Percentiles rank a stretch among this genome's conserved stretches.
Evolutionary conservation across 2,329 filamentous ascomycete species (phyloP).

Genomic region (Microcyclosporella mali): DNA sequence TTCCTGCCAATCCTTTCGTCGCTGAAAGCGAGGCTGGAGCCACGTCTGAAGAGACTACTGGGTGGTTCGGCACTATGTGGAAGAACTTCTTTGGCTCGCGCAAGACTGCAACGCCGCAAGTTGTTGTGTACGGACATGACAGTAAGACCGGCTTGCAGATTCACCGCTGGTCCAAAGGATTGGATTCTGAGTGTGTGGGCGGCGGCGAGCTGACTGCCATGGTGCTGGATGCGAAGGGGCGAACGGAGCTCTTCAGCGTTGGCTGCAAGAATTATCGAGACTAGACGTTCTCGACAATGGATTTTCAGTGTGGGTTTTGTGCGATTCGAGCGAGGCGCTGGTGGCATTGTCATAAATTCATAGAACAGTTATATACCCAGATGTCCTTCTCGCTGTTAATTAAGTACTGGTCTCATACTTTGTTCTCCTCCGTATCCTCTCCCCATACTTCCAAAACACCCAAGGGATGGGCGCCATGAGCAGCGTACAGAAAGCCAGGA

Average conservation of each 20-base stretch:
- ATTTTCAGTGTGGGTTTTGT: not conserved
- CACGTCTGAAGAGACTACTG: not conserved
- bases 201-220: constrained; percentile 72
- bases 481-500: constrained; percentile 34
- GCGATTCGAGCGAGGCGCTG: not conserved
- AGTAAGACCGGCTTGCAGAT: constrained; percentile 63
- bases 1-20: constrained; percentile 9
- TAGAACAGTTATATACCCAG: not conserved
- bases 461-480: constrained; percentile 29
- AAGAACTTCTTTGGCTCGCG: constrained; percentile 23
- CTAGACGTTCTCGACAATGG: constrained; percentile 1
- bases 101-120: constrained; percentile 44
- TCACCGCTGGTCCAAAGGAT: constrained; percentile 67
- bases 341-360: not conserved
- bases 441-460: constrained; percentile 24
- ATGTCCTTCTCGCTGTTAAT: not conserved
- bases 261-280: constrained; percentile 35
- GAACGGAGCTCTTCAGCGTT: constrained; percentile 33
- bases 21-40: constrained; percentile 5
- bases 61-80: constrained; percentile 12
- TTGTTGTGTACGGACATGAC: constrained; percentile 85
- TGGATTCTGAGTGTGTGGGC: constrained; percentile 77
- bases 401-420: constrained; percentile 16
- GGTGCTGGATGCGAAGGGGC: constrained; percentile 56
- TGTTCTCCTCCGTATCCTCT: constrained; percentile 14